Percentiles rank a stretch among this genome's conserved stretches.
These are phyloP conservation scores for Solanum okadae DNA, from an alignment of 257 asterid species.

Conservation along the genomic window DNA sequence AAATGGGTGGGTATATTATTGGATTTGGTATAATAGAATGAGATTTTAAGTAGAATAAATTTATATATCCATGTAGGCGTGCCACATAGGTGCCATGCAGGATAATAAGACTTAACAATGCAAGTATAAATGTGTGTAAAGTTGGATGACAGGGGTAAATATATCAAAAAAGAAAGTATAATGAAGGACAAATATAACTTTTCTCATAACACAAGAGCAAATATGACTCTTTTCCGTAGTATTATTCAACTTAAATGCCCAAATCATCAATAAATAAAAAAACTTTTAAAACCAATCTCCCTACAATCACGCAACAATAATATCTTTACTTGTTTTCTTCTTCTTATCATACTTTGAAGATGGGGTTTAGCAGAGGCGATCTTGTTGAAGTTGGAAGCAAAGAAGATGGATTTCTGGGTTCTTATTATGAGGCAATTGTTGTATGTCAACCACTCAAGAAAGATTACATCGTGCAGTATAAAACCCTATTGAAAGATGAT, in stretches of 20 bases:
- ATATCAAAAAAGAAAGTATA: too few relatives aligned
- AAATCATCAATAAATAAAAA: neutral
- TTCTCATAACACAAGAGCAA: rapidly evolving
- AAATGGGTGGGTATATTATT: neutral
- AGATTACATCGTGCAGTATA: neutral
- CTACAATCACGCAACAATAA: neutral
- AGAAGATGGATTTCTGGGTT: constrained; percentile 17
- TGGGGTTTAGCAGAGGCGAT: constrained; percentile 7
- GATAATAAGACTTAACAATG: too few relatives aligned
- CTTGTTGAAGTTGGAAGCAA: constrained; percentile 14
- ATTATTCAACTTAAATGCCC: neutral
- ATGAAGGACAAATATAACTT: too few relatives aligned
- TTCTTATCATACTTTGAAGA: neutral
- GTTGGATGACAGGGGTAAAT: too few relatives aligned
- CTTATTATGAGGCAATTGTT: constrained; percentile 16
- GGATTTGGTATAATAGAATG: neutral
- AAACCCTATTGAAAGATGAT: constrained; percentile 5
- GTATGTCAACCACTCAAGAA: neutral
- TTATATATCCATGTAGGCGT: neutral
- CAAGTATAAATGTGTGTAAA: too few relatives aligned
- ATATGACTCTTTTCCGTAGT: neutral
- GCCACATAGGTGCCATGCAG: too few relatives aligned
- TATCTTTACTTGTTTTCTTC: neutral
- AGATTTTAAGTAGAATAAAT: neutral
- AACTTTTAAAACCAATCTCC: neutral